phyloP scores from a whole-genome alignment of 495 filamentous ascomycete genomes.

The Penicillium salamii region DNA sequence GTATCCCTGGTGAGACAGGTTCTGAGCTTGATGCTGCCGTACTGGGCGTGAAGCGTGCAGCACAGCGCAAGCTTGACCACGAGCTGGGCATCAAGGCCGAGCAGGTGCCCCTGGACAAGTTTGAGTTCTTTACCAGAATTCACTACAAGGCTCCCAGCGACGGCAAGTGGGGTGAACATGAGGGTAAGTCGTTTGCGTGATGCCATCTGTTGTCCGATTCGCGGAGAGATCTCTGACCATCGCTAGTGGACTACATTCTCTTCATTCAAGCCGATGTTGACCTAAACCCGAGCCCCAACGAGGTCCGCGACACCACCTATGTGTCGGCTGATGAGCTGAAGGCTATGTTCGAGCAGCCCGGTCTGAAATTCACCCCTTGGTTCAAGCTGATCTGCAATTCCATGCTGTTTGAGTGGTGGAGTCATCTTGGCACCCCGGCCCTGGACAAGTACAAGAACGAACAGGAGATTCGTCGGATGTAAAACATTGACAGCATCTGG shows the following conservation, averaged over 20 bases:
- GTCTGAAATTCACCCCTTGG: conserved; percentile 91
- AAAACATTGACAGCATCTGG: conserved; percentile 6
- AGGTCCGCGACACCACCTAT: conserved; percentile 79
- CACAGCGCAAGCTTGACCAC: conserved; percentile 87
- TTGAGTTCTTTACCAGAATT: conserved; percentile 92
- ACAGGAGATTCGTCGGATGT: conserved; percentile 86
- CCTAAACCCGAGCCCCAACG: conserved; percentile 76
- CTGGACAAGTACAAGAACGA: conserved; percentile 86
- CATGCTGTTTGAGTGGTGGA: conserved; percentile 99
- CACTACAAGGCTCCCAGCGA: conserved; percentile 98
- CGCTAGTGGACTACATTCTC: conserved; percentile 93
- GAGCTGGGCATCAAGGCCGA: conserved; percentile 88
- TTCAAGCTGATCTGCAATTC: conserved; percentile 98
- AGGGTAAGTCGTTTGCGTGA: conserved; percentile 61
- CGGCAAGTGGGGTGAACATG: conserved; percentile 98
- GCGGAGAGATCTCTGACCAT: conserved; percentile 8
- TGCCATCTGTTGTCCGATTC: not conserved
- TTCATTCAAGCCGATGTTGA: conserved; percentile 95
- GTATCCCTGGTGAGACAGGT: conserved; percentile 87
- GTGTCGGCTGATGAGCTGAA: conserved; percentile 81
- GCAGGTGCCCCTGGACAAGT: conserved; percentile 89
- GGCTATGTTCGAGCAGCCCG: conserved; percentile 76
- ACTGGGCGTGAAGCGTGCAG: conserved; percentile 82
- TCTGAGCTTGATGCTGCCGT: conserved; percentile 76
- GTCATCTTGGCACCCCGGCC: conserved; percentile 68